Evolutionary conservation across 2,329 filamentous ascomycete genomes (phyloP), one percentile per base, ranked within the genome.

Genomic region (Stylonectria norvegica): DNA sequence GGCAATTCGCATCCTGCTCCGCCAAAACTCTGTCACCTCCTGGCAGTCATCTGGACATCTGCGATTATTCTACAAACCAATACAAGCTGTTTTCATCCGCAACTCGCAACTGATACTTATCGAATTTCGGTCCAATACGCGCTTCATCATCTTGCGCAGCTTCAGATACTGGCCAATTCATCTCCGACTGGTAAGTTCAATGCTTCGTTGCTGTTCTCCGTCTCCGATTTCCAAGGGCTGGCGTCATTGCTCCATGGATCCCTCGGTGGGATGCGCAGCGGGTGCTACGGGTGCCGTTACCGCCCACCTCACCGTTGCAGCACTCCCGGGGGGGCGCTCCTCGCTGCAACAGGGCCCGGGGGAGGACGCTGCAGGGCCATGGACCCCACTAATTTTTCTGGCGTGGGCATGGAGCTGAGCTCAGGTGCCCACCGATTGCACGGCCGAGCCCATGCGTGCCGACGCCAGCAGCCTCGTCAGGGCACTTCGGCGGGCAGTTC

Each of bases 401-500:
- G 48, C 41, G 47, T 47, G 38, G 39, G 29, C 17, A 20, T 33
- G 22, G 34, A 35, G 35, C 40, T 45, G 34, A 20, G 40, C 30
- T 27, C 20, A 34, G 34, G 33, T 40, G 25, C 38, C 27, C 34
- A 33, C 25, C 37, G 42, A 34, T 41, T 7, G 30, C 32, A 23
- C 15, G 32, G 32, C 5, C 15, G 19, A 16, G 15, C 31, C 31
- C 10, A 16, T 17, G 31, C 17, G 32, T 34, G 40, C 39, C 40
- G 36, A 32, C 29, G 37, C 42, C 25, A 39, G 52, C 53, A 53
- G 49, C 50, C 48, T 57, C 51, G 46, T 52, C 28, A 48, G 49
- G 52, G 49, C 50, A 54, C 47, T 41, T 47, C 48, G 52, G 50
- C 49, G 53, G 52, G 53, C 53, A n/a, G n/a, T n/a, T n/a, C n/a